Percentiles rank a stretch among this genome's conserved stretches.
Conservation (phyloP, 495 filamentous ascomycete genomes). For the Tuber aestivum region DNA sequence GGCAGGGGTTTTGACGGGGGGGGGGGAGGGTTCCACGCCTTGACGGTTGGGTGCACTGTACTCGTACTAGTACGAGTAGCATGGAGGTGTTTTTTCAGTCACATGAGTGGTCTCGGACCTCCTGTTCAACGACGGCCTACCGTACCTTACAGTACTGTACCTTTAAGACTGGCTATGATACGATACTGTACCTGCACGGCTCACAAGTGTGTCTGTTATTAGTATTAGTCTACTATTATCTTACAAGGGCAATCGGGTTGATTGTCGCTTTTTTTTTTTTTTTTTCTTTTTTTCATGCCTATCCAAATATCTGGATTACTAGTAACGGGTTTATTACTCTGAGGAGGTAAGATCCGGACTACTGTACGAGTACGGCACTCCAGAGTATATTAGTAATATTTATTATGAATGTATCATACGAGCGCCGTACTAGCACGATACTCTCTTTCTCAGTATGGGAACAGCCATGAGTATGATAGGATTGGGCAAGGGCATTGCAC, state of each 20-base stretch:
- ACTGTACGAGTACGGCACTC: too few relatives aligned
- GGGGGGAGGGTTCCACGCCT: neutral
- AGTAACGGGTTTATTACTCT: neutral
- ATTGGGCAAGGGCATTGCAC: neutral
- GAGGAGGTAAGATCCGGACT: too few relatives aligned
- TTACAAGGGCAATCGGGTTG: neutral
- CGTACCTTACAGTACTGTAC: too few relatives aligned
- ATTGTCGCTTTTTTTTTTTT: too few relatives aligned
- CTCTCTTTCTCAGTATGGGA: neutral
- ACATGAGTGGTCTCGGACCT: neutral
- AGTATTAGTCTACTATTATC: too few relatives aligned
- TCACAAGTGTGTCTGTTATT: too few relatives aligned
- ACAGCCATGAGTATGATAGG: too few relatives aligned
- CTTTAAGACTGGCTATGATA: too few relatives aligned
- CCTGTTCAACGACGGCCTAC: neutral
- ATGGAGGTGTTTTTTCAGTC: neutral
- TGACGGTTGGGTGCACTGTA: too few relatives aligned
- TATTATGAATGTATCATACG: neutral
- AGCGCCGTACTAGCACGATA: too few relatives aligned
- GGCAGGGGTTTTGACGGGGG: neutral
- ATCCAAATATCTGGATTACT: neutral
- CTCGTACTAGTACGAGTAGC: too few relatives aligned
- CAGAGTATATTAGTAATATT: neutral
- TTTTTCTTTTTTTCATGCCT: neutral
- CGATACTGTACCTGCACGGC: too few relatives aligned